A percentile compares a stretch with the other conserved stretches of the same genome.
These are phyloP conservation scores for Cornus suecica DNA, from an alignment of 148 eudicot genomes.

Conservation along the genomic window DNA sequence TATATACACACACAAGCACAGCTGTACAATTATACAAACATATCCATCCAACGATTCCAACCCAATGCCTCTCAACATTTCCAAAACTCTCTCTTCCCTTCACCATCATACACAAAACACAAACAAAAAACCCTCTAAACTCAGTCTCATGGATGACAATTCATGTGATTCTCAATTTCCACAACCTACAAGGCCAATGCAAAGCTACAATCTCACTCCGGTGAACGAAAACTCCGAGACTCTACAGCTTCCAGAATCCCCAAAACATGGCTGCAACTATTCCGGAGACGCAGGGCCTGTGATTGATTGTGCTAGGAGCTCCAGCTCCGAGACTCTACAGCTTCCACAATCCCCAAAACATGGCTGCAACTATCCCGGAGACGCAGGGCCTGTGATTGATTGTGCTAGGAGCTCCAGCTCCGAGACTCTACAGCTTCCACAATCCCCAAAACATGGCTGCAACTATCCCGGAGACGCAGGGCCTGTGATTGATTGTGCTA, in stretches of 20 bases:
- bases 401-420: no score
- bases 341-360: not conserved
- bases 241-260: conserved; percentile 10
- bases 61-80: not conserved
- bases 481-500: no score
- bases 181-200: conserved; percentile 14
- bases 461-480: not conserved
- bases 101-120: not conserved
- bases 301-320: no score
- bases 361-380: not conserved
- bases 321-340: not conserved
- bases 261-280: not conserved
- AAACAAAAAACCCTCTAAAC: not conserved
- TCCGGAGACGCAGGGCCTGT: not conserved
- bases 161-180: conserved; percentile 1
- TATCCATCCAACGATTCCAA: not conserved
- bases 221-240: not conserved
- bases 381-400: no score
- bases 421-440: conserved; percentile 8
- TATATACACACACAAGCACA: not conserved
- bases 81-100: not conserved
- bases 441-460: not conserved
- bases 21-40: not conserved
- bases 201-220: conserved; percentile 1
- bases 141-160: not conserved